Evolutionary conservation across 306 rosid genomes (phyloP), one percentile per base, ranked within the genome.

Genomic region (Geum urbanum): DNA sequence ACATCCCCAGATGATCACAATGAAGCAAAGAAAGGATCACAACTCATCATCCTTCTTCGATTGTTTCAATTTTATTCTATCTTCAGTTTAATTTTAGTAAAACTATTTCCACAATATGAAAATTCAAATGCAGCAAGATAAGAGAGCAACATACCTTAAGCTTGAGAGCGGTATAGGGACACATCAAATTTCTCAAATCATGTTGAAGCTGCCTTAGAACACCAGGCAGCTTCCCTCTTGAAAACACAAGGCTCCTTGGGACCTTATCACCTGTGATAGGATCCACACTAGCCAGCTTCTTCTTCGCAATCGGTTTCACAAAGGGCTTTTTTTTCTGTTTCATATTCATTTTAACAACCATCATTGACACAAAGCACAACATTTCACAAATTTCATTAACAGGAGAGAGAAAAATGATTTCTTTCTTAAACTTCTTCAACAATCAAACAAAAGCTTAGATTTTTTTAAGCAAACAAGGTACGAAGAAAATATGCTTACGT

Each of bases 141-240:
- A 35, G 65, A 45, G 22, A 64, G 46, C 18, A 22, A 8, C 37
- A 55, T 39, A 90, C 97, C 96, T 69, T 86, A 50, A 95, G 96
- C 52, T 77, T 86, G 46, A 91, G 88, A 61, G 99, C 99, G 49
- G 99, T 95, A 69, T 78, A 79, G 16, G 99, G 99, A 54, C 83
- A 84, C 99, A 95, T 87, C 54, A 91, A 74, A 78, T 95, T 89
- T 74, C 96, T 89, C 77, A 91, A 84, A 79, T 95, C 99, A 87
- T 85, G 84, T 68, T 91, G 90, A 74, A 91, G 96, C 50, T 89
- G 95, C 85, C 63, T 89, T 64, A 94, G 95, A 68, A 97, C 78
- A 72, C 77, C 91, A 63, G 99, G 95, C 70, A 94, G 71, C 78
- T 85, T 91, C 56, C 95, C 97, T 77, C 97, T 80, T 0, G 91